A percentile compares a stretch with the other conserved stretches of the same genome.
Evolutionary conservation across 371 early-diverging fungal genomes (phyloP).

Genomic region (Funneliformis caledonium): DNA sequence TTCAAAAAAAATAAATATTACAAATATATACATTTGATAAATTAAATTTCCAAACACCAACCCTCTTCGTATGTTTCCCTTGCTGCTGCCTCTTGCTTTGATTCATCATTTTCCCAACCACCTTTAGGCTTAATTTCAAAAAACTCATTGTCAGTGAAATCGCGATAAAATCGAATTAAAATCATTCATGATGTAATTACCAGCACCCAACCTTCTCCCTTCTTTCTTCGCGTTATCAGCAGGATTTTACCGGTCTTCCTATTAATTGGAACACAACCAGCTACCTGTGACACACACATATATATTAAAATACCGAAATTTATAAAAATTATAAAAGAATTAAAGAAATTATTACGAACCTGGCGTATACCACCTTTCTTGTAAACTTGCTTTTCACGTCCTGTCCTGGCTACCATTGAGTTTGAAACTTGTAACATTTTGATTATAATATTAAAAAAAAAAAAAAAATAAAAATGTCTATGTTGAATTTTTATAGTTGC

Average conservation of each 20-base stretch:
- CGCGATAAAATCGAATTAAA: not conserved
- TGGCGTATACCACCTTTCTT: slow-evolving; percentile 50
- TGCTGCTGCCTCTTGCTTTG: slow-evolving; percentile 59
- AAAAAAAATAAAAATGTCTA: no score
- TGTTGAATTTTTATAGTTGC: no score
- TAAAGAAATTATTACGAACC: slow-evolving; percentile 41
- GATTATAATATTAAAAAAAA: not conserved
- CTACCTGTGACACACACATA: slow-evolving; percentile 48
- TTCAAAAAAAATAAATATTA: not conserved
- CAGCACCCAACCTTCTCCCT: slow-evolving; percentile 62
- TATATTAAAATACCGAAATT: not conserved
- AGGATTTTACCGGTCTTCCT: slow-evolving; percentile 55
- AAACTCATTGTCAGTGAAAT: not conserved
- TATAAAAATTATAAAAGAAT: not conserved
- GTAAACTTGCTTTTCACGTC: slow-evolving; percentile 57
- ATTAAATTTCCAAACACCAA: slow-evolving; percentile 39
- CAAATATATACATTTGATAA: not conserved
- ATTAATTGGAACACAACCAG: slow-evolving; percentile 65
- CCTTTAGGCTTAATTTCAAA: slow-evolving; percentile 58
- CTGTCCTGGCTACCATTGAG: slow-evolving; percentile 52
- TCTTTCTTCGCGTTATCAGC: slow-evolving; percentile 60
- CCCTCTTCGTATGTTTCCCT: slow-evolving; percentile 73
- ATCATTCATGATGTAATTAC: slow-evolving; percentile 44
- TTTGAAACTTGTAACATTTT: slow-evolving; percentile 16
- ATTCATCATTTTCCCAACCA: slow-evolving; percentile 72